These are phyloP conservation scores for Cicer arietinum DNA, from an alignment of 306 rosid genomes.

Conservation along the genomic window DNA sequence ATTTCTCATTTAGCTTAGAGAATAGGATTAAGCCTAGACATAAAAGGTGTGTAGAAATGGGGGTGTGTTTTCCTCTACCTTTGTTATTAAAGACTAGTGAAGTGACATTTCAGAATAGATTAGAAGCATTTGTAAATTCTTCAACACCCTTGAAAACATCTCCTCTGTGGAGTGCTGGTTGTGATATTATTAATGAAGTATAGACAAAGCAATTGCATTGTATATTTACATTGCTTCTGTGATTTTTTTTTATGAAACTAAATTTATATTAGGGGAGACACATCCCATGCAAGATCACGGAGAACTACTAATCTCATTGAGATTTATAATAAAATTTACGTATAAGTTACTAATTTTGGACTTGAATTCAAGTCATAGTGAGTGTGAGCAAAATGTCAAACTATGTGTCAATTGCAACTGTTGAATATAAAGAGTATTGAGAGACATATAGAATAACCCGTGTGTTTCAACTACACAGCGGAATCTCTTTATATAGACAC, in stretches of 20 bases:
- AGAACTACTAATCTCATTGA: too few species aligned
- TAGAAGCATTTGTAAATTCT: slow-evolving; percentile 83
- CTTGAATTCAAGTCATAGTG: too few species aligned
- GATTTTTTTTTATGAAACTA: neutral
- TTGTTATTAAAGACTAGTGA: slow-evolving; percentile 66
- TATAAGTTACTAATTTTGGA: too few species aligned
- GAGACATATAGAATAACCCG: too few species aligned
- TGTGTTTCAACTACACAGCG: too few species aligned
- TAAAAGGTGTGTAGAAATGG: slow-evolving; percentile 77
- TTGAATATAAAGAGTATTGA: too few species aligned
- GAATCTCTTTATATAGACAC: too few species aligned
- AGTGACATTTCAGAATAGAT: slow-evolving; percentile 55
- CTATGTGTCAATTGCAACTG: too few species aligned
- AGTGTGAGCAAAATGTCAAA: too few species aligned
- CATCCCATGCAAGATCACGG: too few species aligned
- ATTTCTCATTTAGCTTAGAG: slow-evolving; percentile 90
- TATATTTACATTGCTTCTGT: slow-evolving; percentile 40
- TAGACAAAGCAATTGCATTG: slow-evolving; percentile 46
- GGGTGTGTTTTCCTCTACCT: slow-evolving; percentile 82
- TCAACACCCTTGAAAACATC: slow-evolving; percentile 73
- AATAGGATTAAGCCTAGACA: slow-evolving; percentile 87
- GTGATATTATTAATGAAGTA: slow-evolving; percentile 46
- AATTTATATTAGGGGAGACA: too few species aligned
- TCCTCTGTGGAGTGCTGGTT: slow-evolving; percentile 73
- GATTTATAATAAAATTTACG: too few species aligned